A percentile compares a stretch with the other conserved stretches of the same genome.
Conservation (phyloP, 2,329 filamentous ascomycete genomes). For the Aspergillus viridinutans region DNA sequence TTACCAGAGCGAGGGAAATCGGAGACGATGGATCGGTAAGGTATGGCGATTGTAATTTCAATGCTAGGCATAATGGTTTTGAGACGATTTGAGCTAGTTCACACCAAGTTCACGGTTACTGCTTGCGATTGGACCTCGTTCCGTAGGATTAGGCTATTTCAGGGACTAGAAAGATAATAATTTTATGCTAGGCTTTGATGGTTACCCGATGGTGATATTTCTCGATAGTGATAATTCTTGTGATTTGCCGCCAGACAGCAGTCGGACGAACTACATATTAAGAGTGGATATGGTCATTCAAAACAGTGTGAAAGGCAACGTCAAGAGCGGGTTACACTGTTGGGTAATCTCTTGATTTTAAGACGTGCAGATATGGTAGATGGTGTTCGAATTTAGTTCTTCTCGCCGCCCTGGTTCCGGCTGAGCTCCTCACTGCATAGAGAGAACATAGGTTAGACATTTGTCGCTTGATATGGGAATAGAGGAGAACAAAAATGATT, state of each 20-base stretch:
- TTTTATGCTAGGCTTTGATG: neutral
- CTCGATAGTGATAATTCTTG: neutral
- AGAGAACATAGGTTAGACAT: constrained; percentile 8
- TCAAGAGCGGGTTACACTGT: neutral
- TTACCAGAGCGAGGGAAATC: neutral
- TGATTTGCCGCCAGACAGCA: neutral
- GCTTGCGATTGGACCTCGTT: neutral
- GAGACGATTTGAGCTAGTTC: neutral
- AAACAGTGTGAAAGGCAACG: neutral
- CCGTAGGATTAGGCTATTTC: neutral
- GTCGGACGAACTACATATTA: neutral
- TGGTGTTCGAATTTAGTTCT: constrained; percentile 29
- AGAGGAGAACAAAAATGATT: neutral
- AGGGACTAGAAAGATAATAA: neutral
- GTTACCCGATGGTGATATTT: neutral
- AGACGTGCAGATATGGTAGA: constrained; percentile 4
- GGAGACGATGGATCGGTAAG: constrained; percentile 1
- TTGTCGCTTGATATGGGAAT: neutral
- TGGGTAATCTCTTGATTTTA: neutral
- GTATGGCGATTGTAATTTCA: neutral
- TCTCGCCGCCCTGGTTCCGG: constrained; percentile 65
- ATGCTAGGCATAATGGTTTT: neutral
- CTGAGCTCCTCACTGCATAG: constrained; percentile 67
- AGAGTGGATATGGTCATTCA: neutral
- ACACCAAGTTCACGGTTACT: neutral